Evolutionary conservation across 345 rosid species (phyloP).

Genomic region (Citrus cavaleriei): DNA sequence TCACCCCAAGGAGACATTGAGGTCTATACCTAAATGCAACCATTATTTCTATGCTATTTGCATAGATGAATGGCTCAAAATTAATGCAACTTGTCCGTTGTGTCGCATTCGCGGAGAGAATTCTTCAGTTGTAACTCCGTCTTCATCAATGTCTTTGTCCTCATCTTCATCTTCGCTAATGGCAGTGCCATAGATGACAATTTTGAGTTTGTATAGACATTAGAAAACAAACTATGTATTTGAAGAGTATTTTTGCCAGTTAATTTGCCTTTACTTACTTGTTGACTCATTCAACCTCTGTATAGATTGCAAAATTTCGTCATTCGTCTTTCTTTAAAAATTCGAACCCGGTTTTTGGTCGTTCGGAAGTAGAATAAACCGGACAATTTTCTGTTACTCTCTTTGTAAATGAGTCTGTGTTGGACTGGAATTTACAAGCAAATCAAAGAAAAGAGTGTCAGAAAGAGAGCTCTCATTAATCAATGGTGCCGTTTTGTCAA

Average conservation of each 20-base stretch:
- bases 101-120: constrained; percentile 42
- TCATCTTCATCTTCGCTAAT: constrained; percentile 7
- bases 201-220: neutral
- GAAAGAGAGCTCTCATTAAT: no score
- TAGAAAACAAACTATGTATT: neutral
- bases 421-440: no score
- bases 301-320: no score
- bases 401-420: no score
- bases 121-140: neutral
- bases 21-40: constrained; percentile 58
- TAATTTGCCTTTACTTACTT: neutral
- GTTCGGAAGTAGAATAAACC: no score
- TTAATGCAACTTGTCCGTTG: constrained; percentile 52
- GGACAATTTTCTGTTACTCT: no score
- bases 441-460: no score
- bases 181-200: neutral
- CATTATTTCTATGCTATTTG: constrained; percentile 58
- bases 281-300: neutral
- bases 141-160: constrained; percentile 8
- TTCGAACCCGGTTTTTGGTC: no score
- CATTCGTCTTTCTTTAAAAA: no score
- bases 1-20: constrained; percentile 42
- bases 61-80: constrained; percentile 60
- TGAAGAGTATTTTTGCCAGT: neutral
- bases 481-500: no score